Evolutionary conservation across 2,329 filamentous ascomycete species (phyloP).

Genomic region (Botryotinia calthae): DNA sequence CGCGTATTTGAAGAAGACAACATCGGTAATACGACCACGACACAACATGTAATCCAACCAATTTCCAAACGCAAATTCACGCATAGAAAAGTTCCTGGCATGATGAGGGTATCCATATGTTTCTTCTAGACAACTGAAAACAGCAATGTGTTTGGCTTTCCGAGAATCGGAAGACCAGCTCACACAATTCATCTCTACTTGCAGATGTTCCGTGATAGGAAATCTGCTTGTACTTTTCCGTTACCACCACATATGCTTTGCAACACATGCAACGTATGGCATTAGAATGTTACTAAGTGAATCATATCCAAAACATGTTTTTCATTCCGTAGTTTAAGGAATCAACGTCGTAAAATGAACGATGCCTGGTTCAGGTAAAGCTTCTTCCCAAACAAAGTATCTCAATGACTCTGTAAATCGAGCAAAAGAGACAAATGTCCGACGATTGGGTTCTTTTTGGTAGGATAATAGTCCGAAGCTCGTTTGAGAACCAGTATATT

Average conservation of each 20-base stretch:
- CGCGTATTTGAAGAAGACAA: background rate
- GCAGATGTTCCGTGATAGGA: background rate
- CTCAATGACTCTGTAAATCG: background rate
- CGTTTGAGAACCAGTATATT: background rate
- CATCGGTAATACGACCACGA: background rate
- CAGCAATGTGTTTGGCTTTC: background rate
- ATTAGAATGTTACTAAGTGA: background rate
- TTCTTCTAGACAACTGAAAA: background rate
- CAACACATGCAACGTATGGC: background rate
- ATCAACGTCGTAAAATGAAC: background rate
- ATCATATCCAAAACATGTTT: background rate
- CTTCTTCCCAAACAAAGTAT: background rate
- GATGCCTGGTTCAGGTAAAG: background rate
- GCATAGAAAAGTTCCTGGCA: background rate
- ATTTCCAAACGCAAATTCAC: background rate
- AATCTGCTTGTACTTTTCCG: background rate
- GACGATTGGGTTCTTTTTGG: background rate
- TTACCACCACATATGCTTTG: background rate
- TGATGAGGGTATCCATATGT: background rate
- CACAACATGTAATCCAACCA: background rate
- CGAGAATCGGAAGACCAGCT: background rate
- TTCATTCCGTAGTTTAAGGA: background rate
- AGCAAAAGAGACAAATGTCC: background rate
- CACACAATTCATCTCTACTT: background rate
- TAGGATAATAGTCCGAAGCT: background rate